Percentiles rank a stretch among this genome's conserved stretches.
These are phyloP conservation scores for Geotrichum europaeum DNA, from an alignment of 1,139 yeast genomes.

Conservation along the genomic window DNA sequence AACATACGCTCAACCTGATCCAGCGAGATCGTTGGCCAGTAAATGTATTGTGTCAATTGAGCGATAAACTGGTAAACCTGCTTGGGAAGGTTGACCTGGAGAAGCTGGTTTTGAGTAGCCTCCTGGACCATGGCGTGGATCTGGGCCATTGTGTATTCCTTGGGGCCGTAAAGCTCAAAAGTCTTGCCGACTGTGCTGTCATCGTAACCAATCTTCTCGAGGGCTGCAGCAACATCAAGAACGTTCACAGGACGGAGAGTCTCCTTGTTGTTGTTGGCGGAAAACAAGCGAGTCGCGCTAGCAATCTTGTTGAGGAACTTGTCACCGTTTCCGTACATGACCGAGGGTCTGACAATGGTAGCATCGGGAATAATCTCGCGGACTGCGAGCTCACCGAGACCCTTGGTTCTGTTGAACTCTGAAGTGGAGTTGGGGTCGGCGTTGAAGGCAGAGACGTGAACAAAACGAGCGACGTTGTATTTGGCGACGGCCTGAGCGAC, in stretches of 20 bases:
- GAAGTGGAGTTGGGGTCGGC: slow-evolving; percentile 68
- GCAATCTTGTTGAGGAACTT: slow-evolving; percentile 61
- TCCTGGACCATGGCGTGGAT: slow-evolving; percentile 66
- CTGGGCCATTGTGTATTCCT: slow-evolving; percentile 56
- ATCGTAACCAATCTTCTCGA: slow-evolving; percentile 74
- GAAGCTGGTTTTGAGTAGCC: slow-evolving; percentile 43
- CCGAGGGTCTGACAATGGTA: slow-evolving; percentile 83
- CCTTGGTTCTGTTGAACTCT: slow-evolving; percentile 72
- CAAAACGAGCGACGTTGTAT: slow-evolving; percentile 65
- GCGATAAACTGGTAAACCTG: slow-evolving; percentile 44
- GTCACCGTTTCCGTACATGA: slow-evolving; percentile 74
- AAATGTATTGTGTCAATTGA: slow-evolving; percentile 47
- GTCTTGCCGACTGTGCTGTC: slow-evolving; percentile 75
- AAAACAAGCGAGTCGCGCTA: slow-evolving; percentile 47
- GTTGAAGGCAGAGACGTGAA: slow-evolving; percentile 77
- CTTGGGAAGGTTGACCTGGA: slow-evolving; percentile 49
- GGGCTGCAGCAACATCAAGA: slow-evolving; percentile 69
- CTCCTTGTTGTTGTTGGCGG: slow-evolving; percentile 61
- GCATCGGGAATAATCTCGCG: slow-evolving; percentile 64
- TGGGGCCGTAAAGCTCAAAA: slow-evolving; percentile 71
- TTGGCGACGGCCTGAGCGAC: slow-evolving; percentile 69
- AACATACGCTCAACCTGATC: slow-evolving; percentile 76
- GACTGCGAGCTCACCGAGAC: slow-evolving; percentile 68
- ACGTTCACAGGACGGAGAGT: slow-evolving; percentile 70
- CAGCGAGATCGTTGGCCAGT: slow-evolving; percentile 66